phyloP scores from a whole-genome alignment of 2,329 filamentous ascomycete genomes.

The Cercospora sp. region DNA sequence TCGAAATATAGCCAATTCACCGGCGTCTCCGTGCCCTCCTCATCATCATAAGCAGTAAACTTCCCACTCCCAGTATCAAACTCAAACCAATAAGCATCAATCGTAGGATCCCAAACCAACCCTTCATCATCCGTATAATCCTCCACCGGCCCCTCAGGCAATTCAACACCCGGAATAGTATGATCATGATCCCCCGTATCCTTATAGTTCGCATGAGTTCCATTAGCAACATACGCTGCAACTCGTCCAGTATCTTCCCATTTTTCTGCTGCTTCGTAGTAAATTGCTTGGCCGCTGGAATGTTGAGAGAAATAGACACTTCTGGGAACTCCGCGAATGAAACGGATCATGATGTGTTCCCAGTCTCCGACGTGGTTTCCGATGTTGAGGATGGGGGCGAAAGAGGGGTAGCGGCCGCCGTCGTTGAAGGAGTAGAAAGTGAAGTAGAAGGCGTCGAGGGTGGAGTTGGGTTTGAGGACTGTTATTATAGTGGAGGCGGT shows the following conservation, averaged over 20 bases:
- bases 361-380: slow-evolving; percentile 61
- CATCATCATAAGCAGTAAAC: slow-evolving; percentile 53
- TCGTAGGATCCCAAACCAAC: slow-evolving; percentile 60
- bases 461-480: slow-evolving; percentile 55
- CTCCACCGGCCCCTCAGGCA: slow-evolving; percentile 55
- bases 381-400: slow-evolving; percentile 29
- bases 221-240: slow-evolving; percentile 59
- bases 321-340: slow-evolving; percentile 56
- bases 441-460: slow-evolving; percentile 63
- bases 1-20: slow-evolving; percentile 57
- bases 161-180: slow-evolving; percentile 60
- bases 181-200: slow-evolving; percentile 62
- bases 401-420: slow-evolving; percentile 44
- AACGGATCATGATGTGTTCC: slow-evolving; percentile 69
- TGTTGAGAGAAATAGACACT: slow-evolving; percentile 66
- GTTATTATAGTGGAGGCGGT: slow-evolving; percentile 57
- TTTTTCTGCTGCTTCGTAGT: slow-evolving; percentile 58
- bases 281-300: slow-evolving; percentile 62
- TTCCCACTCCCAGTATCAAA: slow-evolving; percentile 45
- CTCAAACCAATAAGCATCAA: slow-evolving; percentile 57
- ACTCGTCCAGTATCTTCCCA: slow-evolving; percentile 45
- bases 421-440: slow-evolving; percentile 59
- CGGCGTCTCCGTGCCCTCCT: slow-evolving; percentile 43
- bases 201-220: slow-evolving; percentile 66
- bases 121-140: slow-evolving; percentile 57